phyloP scores from a whole-genome alignment of 495 filamentous ascomycete species.

The Neurospora africana region DNA sequence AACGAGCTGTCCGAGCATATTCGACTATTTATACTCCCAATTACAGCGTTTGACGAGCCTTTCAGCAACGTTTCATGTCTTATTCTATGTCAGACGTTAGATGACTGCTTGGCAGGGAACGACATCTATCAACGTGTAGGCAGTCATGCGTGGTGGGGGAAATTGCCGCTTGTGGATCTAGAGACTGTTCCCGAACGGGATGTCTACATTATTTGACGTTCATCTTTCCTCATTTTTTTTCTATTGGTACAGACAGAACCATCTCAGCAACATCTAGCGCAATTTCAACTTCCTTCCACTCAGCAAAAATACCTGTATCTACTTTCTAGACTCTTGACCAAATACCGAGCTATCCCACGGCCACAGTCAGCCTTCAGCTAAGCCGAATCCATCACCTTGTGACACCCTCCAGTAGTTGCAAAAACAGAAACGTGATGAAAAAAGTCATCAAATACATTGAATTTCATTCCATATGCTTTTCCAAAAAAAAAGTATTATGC shows the following conservation, averaged over 20 bases:
- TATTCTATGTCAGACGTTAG: background rate
- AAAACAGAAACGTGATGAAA: background rate
- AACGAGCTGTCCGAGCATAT: background rate
- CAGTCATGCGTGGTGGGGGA: background rate
- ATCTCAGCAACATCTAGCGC: background rate
- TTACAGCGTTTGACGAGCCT: no score
- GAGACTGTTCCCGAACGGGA: background rate
- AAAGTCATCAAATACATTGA: background rate
- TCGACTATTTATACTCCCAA: background rate
- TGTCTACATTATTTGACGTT: background rate
- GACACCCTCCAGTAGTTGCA: background rate
- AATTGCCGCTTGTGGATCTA: background rate
- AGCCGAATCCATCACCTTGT: background rate
- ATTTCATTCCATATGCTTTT: background rate
- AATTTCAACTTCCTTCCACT: background rate
- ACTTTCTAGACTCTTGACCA: accelerated
- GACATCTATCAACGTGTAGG: background rate
- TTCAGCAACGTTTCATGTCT: no score
- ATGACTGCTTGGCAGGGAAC: background rate
- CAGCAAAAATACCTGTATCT: background rate
- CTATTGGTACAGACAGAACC: background rate
- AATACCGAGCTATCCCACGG: background rate
- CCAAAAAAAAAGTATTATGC: accelerated
- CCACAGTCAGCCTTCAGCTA: background rate
- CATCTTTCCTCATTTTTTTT: background rate